Conservation (phyloP, 2,329 filamentous ascomycete genomes). For the Fusarium lateritium region DNA sequence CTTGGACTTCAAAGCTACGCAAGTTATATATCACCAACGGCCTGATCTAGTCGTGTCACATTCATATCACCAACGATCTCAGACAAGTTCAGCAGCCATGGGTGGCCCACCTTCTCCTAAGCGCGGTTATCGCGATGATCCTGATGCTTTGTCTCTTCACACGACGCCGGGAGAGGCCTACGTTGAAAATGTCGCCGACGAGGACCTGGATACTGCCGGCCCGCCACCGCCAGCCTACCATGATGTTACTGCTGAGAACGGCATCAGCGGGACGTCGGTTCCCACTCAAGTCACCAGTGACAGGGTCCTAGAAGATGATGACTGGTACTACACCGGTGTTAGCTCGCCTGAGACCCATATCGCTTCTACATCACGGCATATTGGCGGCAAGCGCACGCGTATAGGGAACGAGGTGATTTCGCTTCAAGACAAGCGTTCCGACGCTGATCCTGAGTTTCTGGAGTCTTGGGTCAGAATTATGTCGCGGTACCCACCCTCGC, state of each 20-base stretch:
- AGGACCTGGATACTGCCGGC: slow-evolving; percentile 3
- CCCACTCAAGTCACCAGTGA: background rate
- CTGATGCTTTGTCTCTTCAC: slow-evolving; percentile 42
- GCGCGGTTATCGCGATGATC: slow-evolving; percentile 31
- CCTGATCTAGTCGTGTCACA: too few relatives aligned
- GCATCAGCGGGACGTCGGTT: background rate
- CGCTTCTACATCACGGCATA: slow-evolving; percentile 14
- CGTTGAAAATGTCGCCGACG: slow-evolving; percentile 15
- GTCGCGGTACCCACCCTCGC: slow-evolving; percentile 32
- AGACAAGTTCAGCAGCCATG: background rate
- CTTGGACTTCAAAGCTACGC: background rate
- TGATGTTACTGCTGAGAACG: background rate
- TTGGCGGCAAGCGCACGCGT: slow-evolving; percentile 33
- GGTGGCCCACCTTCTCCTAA: slow-evolving; percentile 4
- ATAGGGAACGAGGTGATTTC: slow-evolving; percentile 37
- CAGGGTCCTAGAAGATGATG: background rate
- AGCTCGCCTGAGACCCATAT: slow-evolving; percentile 25
- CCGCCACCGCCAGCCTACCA: slow-evolving; percentile 8
- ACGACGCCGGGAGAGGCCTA: slow-evolving; percentile 36
- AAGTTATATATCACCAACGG: fast-evolving
- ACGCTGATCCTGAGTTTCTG: slow-evolving; percentile 24
- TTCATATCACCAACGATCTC: fast-evolving
- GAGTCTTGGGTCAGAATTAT: slow-evolving; percentile 34
- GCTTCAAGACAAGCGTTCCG: slow-evolving; percentile 36
- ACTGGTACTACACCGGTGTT: slow-evolving; percentile 9